Evolutionary conservation across 108 stramenopile genomes (phyloP), one percentile per base, ranked within the genome.

Genomic region (Nitzschia inconspicua): DNA sequence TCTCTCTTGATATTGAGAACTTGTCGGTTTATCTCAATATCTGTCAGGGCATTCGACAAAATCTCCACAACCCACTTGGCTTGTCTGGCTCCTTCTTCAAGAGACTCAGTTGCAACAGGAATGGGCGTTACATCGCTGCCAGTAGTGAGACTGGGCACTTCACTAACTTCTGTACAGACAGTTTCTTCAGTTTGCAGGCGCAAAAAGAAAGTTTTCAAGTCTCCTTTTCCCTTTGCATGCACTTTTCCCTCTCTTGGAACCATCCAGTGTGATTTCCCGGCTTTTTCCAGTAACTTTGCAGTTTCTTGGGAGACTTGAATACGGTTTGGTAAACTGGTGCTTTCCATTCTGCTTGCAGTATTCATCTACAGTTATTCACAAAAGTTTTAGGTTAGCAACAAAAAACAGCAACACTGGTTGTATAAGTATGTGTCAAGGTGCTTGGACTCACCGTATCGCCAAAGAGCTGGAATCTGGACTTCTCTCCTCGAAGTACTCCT

Each of bases 191-290:
- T n/a, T n/a, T n/a, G n/a, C n/a, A n/a, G n/a, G n/a, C n/a, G n/a
- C 3, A 54, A 22, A 11, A 54, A 80, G 54, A 49, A 80, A 10
- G 79, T 80, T 35, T 73, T 40, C 0, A 80, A 28, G 44, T 60
- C 50, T 26, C 79, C 79, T 44, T 80, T 80, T 30, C 79, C 79
- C 30, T 80, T 80, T 1, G 72, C 79, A 5, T 19, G 16, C n/a
- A 80, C 68, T 19, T 41, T 34, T 2, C 36, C 32, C 20, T 69
- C 50, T 25, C 79, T 47, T 11, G 60, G 41, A 2, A 34, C 34
- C 19, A 80, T 42, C 75, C 69, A 75, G 18, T 73, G 36, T 20
- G 22, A 59, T 30, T 52, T 63, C 2, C 73, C 73, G 3, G 43
- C 61, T 11, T 9, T 16, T 25, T 44, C 25, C 3, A 81, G 35